These are phyloP conservation scores for Elsinoe batatas DNA, from an alignment of 2,329 filamentous ascomycete species.

Conservation along the genomic window DNA sequence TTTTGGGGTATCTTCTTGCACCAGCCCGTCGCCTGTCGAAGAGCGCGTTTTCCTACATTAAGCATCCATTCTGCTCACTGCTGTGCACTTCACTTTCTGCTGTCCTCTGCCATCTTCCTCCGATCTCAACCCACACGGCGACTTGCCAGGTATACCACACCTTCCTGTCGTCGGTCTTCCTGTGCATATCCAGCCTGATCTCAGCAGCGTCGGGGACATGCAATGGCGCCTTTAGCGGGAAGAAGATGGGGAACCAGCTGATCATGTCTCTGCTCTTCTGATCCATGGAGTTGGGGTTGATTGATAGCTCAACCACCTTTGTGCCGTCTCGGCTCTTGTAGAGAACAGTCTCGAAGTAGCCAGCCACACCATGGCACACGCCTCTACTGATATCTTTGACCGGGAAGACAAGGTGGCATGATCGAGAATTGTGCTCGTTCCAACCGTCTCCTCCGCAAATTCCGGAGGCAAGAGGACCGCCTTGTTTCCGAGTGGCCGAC, in stretches of 20 bases:
- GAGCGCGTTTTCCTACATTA: slow-evolving; percentile 44
- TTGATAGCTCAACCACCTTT: slow-evolving; percentile 74
- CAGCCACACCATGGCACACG: slow-evolving; percentile 80
- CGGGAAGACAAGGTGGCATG: slow-evolving; percentile 67
- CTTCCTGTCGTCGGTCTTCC: slow-evolving; percentile 86
- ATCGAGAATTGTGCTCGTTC: slow-evolving; percentile 86
- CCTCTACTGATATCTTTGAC: slow-evolving; percentile 58
- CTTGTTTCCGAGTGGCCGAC: slow-evolving; percentile 46
- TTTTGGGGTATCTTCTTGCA: too few species aligned
- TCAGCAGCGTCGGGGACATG: slow-evolving; percentile 77
- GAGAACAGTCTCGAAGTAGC: slow-evolving; percentile 94
- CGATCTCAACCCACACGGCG: slow-evolving; percentile 61
- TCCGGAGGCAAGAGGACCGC: slow-evolving; percentile 55
- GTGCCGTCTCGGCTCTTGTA: slow-evolving; percentile 47
- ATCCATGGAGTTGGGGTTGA: slow-evolving; percentile 84
- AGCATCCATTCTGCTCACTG: slow-evolving; percentile 58
- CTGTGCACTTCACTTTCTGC: slow-evolving; percentile 58
- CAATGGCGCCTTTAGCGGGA: slow-evolving; percentile 84
- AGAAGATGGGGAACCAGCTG: slow-evolving; percentile 98
- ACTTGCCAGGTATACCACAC: slow-evolving; percentile 99
- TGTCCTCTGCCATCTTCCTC: slow-evolving; percentile 56
- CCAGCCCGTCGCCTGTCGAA: too few species aligned
- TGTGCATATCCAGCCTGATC: slow-evolving; percentile 87
- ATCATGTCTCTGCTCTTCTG: slow-evolving; percentile 96
- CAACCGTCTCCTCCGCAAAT: slow-evolving; percentile 68